Evolutionary conservation across 495 filamentous ascomycete genomes (phyloP), one percentile per base, ranked within the genome.

Genomic region (Trypethelium eluteriae): DNA sequence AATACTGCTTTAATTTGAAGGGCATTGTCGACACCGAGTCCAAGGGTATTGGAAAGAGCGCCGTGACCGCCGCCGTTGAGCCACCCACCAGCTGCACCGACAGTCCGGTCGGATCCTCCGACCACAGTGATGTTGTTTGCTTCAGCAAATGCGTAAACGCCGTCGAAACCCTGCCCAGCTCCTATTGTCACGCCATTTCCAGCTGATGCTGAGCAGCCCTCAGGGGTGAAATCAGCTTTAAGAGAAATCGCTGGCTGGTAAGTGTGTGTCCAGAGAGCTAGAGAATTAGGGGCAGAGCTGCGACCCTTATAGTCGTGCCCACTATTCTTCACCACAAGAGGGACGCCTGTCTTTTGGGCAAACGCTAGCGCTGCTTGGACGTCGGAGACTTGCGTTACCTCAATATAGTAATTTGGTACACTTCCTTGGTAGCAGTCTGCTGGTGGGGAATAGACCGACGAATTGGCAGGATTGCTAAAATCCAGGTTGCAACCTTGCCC

Each of bases 1-100:
- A 68, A n/a, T 2, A 73, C 69, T 3, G 68, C 69, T 47, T 66
- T 59, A n/a, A 49, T 46, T 38, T 67, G 35, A 14, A 73, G 57
- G 2, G 67, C 56, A 32, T 71, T 64, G 38, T 73, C 69, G 36
- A 67, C 64, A 11, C 66, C 69, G 3, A 73, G 62, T 5, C 69
- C 71, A 41, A 64, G 65, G 0, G 32, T 62, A 39, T 57, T 38
- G 1, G 66, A 66, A 38, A 62, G 4, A 1, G 69, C 59, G 10
- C 63, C 57, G 39, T 72, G 69, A 3, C 70, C 70, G 6, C 70
- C 70, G 36, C 70, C 68, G 16, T 59, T 38, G 2, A 66, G 57
- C 63, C 68, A 72, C 3, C 70, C 70, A 2, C 70, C 68, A 5
- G 63, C 9, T 3, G 47, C 36, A 2, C 68, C 70, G 32, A 70